These are phyloP conservation scores for Dispira parvispora DNA, from an alignment of 192 early-diverging fungal genomes.

Conservation along the genomic window DNA sequence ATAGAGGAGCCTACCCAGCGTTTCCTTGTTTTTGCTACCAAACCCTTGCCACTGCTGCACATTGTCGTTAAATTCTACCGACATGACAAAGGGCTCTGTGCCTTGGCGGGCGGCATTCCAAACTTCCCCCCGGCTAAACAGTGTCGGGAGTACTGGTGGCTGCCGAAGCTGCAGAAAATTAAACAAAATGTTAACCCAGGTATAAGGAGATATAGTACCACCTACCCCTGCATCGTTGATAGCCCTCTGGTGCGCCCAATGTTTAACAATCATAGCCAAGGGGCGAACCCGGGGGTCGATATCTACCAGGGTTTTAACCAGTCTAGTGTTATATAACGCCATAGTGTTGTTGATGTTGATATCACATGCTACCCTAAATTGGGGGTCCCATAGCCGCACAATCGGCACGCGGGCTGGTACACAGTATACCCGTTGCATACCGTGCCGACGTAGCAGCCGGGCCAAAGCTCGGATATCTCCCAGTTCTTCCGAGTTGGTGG, in stretches of 20 bases:
- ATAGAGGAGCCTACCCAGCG: slow-evolving; percentile 61
- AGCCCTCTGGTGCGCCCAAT: slow-evolving; percentile 73
- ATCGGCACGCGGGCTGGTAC: slow-evolving; percentile 87
- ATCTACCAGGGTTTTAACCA: slow-evolving; percentile 79
- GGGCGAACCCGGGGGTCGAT: slow-evolving; percentile 79
- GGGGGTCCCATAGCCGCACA: slow-evolving; percentile 79
- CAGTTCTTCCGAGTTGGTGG: slow-evolving; percentile 64
- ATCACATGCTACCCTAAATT: slow-evolving; percentile 77
- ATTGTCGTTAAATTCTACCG: slow-evolving; percentile 48
- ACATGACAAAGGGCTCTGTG: neutral
- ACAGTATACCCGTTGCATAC: slow-evolving; percentile 62
- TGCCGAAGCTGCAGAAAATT: slow-evolving; percentile 83
- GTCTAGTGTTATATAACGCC: slow-evolving; percentile 73
- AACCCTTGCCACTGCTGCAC: slow-evolving; percentile 44
- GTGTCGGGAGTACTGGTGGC: slow-evolving; percentile 75
- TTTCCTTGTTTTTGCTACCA: slow-evolving; percentile 51
- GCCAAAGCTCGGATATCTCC: slow-evolving; percentile 59
- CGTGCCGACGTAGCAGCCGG: slow-evolving; percentile 55
- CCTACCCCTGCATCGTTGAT: slow-evolving; percentile 88
- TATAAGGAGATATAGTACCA: slow-evolving; percentile 85
- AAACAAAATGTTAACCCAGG: slow-evolving; percentile 85
- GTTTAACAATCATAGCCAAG: slow-evolving; percentile 81
- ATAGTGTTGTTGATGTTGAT: slow-evolving; percentile 89
- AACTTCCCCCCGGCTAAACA: slow-evolving; percentile 35
- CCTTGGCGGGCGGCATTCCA: neutral